phyloP scores from a whole-genome alignment of 2,329 filamentous ascomycete species.

The Lasiodiplodia citricola region DNA sequence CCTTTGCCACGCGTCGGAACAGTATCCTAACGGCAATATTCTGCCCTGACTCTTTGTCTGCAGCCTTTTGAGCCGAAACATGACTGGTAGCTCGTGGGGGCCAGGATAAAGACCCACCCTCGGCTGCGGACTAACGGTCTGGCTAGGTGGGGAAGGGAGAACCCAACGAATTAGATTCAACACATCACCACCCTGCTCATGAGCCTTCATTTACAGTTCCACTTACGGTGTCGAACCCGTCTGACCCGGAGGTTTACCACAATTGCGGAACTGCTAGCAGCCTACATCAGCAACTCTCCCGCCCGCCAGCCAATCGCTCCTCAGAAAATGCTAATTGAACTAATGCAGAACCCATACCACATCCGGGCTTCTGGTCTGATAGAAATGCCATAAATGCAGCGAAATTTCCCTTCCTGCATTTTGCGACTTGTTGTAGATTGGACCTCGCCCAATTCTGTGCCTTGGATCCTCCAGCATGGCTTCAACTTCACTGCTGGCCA shows the following conservation, averaged over 20 bases:
- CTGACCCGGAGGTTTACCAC: not conserved
- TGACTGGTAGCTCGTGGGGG: not conserved
- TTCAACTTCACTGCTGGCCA: not conserved
- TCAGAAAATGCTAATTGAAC: not conserved
- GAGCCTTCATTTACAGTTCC: not conserved
- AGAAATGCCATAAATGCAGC: not conserved
- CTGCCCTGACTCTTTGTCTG: not conserved
- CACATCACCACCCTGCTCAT: not conserved
- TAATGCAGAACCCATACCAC: not conserved
- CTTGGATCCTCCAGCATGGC: not conserved
- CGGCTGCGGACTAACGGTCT: not conserved
- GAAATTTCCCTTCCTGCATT: not conserved
- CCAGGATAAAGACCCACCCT: not conserved
- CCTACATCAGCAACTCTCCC: not conserved
- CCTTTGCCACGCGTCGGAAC: too few relatives aligned
- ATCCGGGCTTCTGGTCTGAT: not conserved
- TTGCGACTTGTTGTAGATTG: not conserved
- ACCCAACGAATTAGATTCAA: not conserved
- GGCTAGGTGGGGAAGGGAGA: not conserved
- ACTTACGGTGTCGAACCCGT: not conserved
- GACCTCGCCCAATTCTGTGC: not conserved
- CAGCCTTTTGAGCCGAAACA: not conserved
- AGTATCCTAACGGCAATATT: too few relatives aligned
- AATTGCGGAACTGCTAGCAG: not conserved
- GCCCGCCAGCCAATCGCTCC: not conserved